Evolutionary conservation across 352 stramenopile species (phyloP).

Genomic region (Phytophthora palmivora): DNA sequence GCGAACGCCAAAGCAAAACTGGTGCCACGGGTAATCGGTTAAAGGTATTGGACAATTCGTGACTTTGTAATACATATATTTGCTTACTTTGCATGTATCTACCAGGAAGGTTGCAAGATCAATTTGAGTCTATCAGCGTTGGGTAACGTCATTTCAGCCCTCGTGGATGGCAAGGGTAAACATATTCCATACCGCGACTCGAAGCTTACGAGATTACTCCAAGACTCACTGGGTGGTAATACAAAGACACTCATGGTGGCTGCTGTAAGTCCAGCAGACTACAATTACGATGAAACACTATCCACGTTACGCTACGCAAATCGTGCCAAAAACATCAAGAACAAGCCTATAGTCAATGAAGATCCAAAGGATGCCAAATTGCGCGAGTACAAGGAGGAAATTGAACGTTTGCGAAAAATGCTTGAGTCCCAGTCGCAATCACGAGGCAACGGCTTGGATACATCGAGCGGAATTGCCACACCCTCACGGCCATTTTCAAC

Average conservation of each 20-base stretch:
- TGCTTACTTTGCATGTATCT: constrained; percentile 1
- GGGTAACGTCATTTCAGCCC: constrained; percentile 87
- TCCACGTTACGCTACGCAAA: constrained; percentile 97
- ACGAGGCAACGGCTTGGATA: constrained; percentile 36
- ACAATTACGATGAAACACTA: constrained; percentile 96
- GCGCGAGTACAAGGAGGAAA: constrained; percentile 91
- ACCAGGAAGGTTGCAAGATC: constrained; percentile 88
- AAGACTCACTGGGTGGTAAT: constrained; percentile 95
- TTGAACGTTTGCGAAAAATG: constrained; percentile 87
- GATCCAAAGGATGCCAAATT: constrained; percentile 94
- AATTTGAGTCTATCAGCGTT: constrained; percentile 82
- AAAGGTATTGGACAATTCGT: constrained; percentile 42
- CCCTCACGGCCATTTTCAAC: background rate
- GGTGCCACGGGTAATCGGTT: constrained; percentile 79
- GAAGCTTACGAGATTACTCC: constrained; percentile 92
- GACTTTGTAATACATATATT: no score
- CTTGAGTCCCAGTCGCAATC: constrained; percentile 69
- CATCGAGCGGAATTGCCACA: constrained; percentile 45
- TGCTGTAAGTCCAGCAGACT: constrained; percentile 94
- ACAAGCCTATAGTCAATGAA: constrained; percentile 96
- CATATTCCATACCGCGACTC: constrained; percentile 93
- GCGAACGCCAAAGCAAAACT: constrained; percentile 87
- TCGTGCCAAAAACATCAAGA: constrained; percentile 97
- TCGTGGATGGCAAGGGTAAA: constrained; percentile 87
- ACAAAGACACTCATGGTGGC: constrained; percentile 97